These are phyloP conservation scores for Chlorella sp. DNA, from an alignment of 139 green algal species.

Conservation along the genomic window DNA sequence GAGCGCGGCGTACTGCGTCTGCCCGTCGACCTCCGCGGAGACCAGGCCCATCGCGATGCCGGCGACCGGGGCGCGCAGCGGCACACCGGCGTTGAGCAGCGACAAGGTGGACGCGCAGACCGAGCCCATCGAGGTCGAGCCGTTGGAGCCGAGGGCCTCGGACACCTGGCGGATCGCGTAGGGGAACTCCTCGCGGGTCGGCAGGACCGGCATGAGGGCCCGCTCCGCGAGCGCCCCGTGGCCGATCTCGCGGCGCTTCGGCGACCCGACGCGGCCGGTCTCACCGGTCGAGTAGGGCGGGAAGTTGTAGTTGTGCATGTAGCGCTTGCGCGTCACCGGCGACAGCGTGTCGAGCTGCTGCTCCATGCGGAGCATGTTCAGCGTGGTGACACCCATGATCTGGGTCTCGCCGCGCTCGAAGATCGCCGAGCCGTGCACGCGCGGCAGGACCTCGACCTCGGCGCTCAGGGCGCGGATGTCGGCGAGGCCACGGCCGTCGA, in stretches of 20 bases:
- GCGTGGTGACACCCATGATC: no score
- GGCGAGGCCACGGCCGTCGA: no score
- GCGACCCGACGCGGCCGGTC: no score
- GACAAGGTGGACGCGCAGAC: slow-evolving; percentile 51
- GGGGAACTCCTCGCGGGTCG: slow-evolving; percentile 32
- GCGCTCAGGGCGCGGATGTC: no score
- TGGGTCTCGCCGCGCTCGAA: no score
- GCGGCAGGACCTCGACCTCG: no score
- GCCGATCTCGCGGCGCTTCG: slow-evolving; percentile 42
- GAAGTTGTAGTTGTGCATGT: no score
- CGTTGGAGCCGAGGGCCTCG: slow-evolving; percentile 54
- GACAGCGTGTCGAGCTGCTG: no score
- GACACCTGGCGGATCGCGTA: slow-evolving; percentile 56
- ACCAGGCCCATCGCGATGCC: slow-evolving; percentile 46
- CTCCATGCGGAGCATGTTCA: no score
- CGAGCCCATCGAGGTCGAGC: slow-evolving; percentile 42
- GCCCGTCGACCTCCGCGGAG: slow-evolving; percentile 4
- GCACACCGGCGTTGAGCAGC: slow-evolving; percentile 51
- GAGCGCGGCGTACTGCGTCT: slow-evolving; percentile 9
- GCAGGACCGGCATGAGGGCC: slow-evolving; percentile 4
- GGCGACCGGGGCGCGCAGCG: slow-evolving; percentile 36
- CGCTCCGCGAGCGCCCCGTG: slow-evolving; percentile 29
- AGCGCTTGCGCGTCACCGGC: no score
- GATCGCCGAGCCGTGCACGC: no score
- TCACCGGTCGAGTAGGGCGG: no score